A percentile compares a stretch with the other conserved stretches of the same genome.
Conservation (phyloP, 495 filamentous ascomycete species). For the Penicillium silybi region DNA sequence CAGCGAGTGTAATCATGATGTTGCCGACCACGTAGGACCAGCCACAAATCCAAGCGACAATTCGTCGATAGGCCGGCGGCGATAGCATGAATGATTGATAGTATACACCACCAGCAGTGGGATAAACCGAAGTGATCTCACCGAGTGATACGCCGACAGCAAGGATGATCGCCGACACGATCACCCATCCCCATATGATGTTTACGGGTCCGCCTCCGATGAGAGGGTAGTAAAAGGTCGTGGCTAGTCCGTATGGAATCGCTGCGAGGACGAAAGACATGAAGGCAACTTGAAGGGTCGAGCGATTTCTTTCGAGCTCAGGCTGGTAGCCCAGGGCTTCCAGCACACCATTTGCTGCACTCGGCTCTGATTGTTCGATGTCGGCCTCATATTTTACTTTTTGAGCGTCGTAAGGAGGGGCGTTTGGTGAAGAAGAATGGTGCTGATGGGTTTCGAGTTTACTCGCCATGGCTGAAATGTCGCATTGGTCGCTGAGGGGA, state of each 20-base stretch:
- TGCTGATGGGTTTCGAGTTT: not conserved
- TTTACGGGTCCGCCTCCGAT: conserved; percentile 55
- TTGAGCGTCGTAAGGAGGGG: not conserved
- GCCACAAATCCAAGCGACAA: conserved; percentile 61
- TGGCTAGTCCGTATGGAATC: conserved; percentile 57
- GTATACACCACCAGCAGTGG: conserved; percentile 60
- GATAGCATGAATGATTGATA: conserved; percentile 61
- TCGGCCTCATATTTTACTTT: conserved; percentile 3
- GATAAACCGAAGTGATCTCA: conserved; percentile 64
- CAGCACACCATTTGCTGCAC: conserved; percentile 17
- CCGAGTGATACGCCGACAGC: conserved; percentile 62
- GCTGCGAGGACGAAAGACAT: conserved; percentile 46
- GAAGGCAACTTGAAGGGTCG: conserved; percentile 32
- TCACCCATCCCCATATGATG: conserved; percentile 61
- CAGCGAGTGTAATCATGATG: conserved; percentile 44
- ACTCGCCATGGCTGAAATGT: not conserved
- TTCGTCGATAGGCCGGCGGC: conserved; percentile 45
- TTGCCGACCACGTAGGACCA: conserved; percentile 68
- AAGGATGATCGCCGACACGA: conserved; percentile 59
- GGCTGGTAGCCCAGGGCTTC: conserved; percentile 50
- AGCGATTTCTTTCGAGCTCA: conserved; percentile 49
- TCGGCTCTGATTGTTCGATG: conserved; percentile 7
- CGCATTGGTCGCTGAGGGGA: not conserved
- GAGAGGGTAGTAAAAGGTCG: conserved; percentile 59
- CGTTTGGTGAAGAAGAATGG: not conserved